phyloP scores from a whole-genome alignment of 257 asterid species.

The Voacanga thouarsii region DNA sequence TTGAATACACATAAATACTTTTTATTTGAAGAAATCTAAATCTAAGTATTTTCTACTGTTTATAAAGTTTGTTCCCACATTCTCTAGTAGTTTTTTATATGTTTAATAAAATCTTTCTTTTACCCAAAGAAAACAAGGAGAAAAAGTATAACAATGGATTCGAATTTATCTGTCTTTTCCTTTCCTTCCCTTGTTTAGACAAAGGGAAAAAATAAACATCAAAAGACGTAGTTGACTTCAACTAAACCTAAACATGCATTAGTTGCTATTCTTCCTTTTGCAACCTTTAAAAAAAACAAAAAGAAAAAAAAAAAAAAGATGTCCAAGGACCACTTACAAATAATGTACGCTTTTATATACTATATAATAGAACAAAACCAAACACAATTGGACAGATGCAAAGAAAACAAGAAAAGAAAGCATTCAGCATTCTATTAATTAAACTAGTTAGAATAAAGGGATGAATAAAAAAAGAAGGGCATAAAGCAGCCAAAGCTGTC shows the following conservation, averaged over 20 bases:
- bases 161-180: background rate
- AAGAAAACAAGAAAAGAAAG: constrained; percentile 1
- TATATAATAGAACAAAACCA: background rate
- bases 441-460: background rate
- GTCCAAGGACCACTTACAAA: background rate
- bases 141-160: background rate
- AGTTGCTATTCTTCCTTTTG: background rate
- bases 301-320: too few relatives aligned
- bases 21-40: too few relatives aligned
- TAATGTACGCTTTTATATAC: background rate
- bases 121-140: background rate
- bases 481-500: constrained; percentile 18
- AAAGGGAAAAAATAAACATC: background rate
- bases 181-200: background rate
- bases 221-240: constrained; percentile 5
- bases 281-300: too few relatives aligned
- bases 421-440: background rate
- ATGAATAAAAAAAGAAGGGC: background rate
- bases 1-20: too few relatives aligned
- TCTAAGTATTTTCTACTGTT: too few relatives aligned
- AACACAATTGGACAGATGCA: constrained; percentile 4
- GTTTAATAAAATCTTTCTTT: background rate
- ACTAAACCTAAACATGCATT: background rate
- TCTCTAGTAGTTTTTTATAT: background rate
- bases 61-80: too few relatives aligned